Base-by-base conservation (phyloP, 1,284 basidiomycete genomes). In the Cryptococcus sp. region DNA sequence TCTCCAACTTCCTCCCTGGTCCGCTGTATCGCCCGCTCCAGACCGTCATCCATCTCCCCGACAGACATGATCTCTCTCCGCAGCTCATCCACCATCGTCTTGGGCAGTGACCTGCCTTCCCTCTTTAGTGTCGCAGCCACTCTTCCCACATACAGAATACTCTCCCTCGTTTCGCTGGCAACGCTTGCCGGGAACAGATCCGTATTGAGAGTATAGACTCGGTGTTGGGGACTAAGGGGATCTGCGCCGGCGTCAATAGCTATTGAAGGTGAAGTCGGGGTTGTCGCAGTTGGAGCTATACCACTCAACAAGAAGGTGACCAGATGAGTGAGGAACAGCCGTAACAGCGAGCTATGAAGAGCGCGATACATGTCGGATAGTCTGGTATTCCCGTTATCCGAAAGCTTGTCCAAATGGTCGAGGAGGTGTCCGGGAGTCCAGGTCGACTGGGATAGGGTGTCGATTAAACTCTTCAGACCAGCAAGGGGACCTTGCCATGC, bases 131-230 rank as follows among this genome's bases (percentile, higher is more conserved):
- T 91, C 3, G 85, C 85, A 28, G 93, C 84, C 2, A 91, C 91
- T 28, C 89, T 81, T 0, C 91, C 91, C 32, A 93, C 82, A 66
- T 93, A 93, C 2, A 83, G 76, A 50, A 94, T 89, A 7, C 88
- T 89, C 52, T 90, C 87, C 53, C 81, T 81, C 4, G 87, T 83
- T 45, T 84, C 81, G 2, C 74, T 61, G 1, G 85, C 85, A 19
- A 93, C 79, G 53, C 85, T 87, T 1, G 82, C 79, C 0, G 91
- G 91, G 45, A 90, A 79, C 2, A 86, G 79, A 1, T 83, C 84
- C 1, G 83, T 79, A 48, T 84, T 69, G n/a, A 78, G 70, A 7
- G 46, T 46, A 61, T 77, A 77, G 7, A 69, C 55, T 18, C 66
- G 51, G 48, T 68, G 64, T 28, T 59, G 65, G 0, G 66, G 63